phyloP scores from a whole-genome alignment of 805 yeast genomes.

The Kodamaea kakaduensis region DNA sequence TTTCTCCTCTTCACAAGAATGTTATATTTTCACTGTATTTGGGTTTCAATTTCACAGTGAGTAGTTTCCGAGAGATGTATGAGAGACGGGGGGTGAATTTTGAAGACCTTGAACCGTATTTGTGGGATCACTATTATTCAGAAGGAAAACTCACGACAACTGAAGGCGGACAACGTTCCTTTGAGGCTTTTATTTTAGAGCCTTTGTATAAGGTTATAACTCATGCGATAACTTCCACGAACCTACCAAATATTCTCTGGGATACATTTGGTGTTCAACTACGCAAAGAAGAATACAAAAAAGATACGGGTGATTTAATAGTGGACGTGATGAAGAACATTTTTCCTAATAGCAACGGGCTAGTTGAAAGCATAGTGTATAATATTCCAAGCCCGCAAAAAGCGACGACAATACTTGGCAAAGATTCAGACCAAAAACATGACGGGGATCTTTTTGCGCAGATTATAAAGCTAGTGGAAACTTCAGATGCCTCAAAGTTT shows the following conservation, averaged over 20 bases:
- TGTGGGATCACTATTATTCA: slow-evolving; percentile 79
- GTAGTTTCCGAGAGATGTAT: slow-evolving; percentile 58
- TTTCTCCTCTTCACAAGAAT: slow-evolving; percentile 64
- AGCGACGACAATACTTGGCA: too few species aligned
- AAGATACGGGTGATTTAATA: slow-evolving; percentile 60
- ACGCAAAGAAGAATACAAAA: slow-evolving; percentile 34
- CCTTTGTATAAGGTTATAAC: slow-evolving; percentile 79
- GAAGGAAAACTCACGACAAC: slow-evolving; percentile 43
- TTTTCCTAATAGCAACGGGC: slow-evolving; percentile 48
- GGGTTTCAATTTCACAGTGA: slow-evolving; percentile 61
- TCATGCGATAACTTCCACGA: slow-evolving; percentile 48
- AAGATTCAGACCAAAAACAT: too few species aligned
- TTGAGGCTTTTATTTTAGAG: slow-evolving; percentile 61
- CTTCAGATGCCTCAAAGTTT: slow-evolving; percentile 49
- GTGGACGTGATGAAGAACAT: slow-evolving; percentile 49
- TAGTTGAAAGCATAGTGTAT: slow-evolving; percentile 42
- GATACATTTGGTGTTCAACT: slow-evolving; percentile 46
- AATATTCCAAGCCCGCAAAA: slow-evolving; percentile 23
- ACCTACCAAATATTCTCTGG: slow-evolving; percentile 43
- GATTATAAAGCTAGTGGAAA: slow-evolving; percentile 51
- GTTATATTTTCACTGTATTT: slow-evolving; percentile 72
- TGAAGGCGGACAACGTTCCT: slow-evolving; percentile 24
- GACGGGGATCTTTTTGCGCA: slow-evolving; percentile 17
- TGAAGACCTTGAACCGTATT: slow-evolving; percentile 40
- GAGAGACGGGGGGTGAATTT: slow-evolving; percentile 7